Base-by-base conservation (phyloP, 1,139 yeast genomes). In the Pichia sp. region DNA sequence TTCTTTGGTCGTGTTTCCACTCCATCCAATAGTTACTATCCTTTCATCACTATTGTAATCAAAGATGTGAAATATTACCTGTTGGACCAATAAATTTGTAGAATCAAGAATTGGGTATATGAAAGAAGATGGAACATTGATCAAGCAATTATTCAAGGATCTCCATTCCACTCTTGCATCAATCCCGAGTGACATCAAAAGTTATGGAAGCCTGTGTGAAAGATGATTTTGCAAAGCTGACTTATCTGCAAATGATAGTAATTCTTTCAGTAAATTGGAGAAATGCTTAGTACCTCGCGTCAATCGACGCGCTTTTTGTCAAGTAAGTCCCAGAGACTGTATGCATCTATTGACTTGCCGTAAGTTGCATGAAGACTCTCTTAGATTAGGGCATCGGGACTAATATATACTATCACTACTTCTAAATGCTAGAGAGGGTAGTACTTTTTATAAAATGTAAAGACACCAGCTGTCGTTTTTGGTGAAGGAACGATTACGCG, bases 41-140 rank as follows among this genome's bases (percentile, higher is more conserved):
- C 30, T 28, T 19, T 40, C 40, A 17, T 38, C 46, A 4, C 51
- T 45, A 30, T 42, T 40, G 32, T 43, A 31, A 12, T 40, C 34
- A 3, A 20, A 28, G n/a, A 56, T 31, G 34, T 52, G 45, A 7
- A 57, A 44, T n/a, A 55, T 49, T 3, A 57, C 42, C 30, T 53
- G 50, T 31, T 58, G 62, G 11, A 56, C 51, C 23, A 58, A 35
- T 5, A 58, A 34, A 28, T 52, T 55, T 17, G 50, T 48, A 10
- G 60, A 49, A 19, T 50, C 43, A 11, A 57, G 37, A 33, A 58
- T 46, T 3, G 60, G 59, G 34, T 51, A 50, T 19, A 58, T 52
- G 18, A 56, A 44, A 3, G 45, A 36, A 1, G 56, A 46, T 2
- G 62, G 61, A 24, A 57, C 36, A 18, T 54, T 52, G 12, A 52